Percentiles rank a stretch among this genome's conserved stretches.
These are phyloP conservation scores for Camelina sativa DNA, from an alignment of 345 rosid species.

Conservation along the genomic window DNA sequence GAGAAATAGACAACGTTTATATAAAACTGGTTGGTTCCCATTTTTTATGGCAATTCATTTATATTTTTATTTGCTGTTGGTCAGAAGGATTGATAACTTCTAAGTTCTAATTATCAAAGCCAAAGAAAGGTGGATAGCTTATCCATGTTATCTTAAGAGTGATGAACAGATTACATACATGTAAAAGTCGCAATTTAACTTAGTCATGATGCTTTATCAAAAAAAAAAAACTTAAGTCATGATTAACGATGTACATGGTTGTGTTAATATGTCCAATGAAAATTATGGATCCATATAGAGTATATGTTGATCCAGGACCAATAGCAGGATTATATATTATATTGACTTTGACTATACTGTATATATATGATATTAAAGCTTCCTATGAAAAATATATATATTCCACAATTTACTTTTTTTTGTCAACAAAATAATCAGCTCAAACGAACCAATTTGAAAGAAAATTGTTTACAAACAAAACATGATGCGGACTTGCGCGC, in stretches of 20 bases:
- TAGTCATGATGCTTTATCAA: too few species aligned
- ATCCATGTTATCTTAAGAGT: not conserved
- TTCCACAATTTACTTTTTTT: not conserved
- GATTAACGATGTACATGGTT: not conserved
- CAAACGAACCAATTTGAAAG: too few species aligned
- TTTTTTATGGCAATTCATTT: constrained; percentile 23
- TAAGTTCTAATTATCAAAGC: constrained; percentile 6
- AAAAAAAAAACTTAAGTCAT: too few species aligned
- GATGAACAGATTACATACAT: not conserved
- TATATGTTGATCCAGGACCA: not conserved
- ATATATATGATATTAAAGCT: not conserved
- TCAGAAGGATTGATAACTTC: constrained; percentile 19
- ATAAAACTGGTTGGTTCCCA: constrained; percentile 25
- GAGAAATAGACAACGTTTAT: constrained; percentile 31
- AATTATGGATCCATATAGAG: not conserved
- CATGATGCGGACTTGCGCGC: too few species aligned
- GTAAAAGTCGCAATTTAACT: not conserved
- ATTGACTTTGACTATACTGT: too few species aligned
- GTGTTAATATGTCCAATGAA: not conserved
- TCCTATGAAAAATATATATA: not conserved
- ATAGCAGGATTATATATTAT: not conserved
- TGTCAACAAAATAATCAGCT: too few species aligned
- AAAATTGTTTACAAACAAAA: too few species aligned
- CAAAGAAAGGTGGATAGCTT: constrained; percentile 1
- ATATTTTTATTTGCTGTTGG: constrained; percentile 12